phyloP scores from a whole-genome alignment of 2,329 filamentous ascomycete species.

The Hirsutella thompsonii region DNA sequence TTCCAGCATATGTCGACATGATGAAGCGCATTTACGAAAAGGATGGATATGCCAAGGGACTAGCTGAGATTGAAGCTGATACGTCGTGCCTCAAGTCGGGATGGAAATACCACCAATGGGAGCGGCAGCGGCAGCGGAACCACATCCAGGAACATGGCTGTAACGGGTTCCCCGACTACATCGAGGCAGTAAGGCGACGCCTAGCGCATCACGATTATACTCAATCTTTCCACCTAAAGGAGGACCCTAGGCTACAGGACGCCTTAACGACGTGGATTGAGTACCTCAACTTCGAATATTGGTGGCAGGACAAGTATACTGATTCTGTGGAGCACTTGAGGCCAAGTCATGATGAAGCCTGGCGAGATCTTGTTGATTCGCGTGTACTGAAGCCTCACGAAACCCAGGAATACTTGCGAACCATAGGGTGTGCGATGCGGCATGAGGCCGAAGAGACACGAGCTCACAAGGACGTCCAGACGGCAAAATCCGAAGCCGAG shows the following conservation, averaged over 20 bases:
- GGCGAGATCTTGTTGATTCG: neutral
- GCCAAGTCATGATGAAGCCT: neutral
- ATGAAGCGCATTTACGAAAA: neutral
- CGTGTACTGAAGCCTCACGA: neutral
- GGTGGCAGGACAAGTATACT: slow-evolving; percentile 7
- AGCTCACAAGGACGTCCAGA: neutral
- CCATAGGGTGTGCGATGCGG: neutral
- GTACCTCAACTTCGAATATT: slow-evolving; percentile 16
- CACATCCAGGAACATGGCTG: neutral
- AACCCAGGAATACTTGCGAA: neutral
- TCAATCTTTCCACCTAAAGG: slow-evolving; percentile 13
- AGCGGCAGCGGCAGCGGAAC: neutral
- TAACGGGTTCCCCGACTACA: neutral
- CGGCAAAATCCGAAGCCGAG: neutral
- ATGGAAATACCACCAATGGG: neutral
- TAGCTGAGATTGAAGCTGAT: neutral
- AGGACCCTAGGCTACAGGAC: slow-evolving; percentile 15
- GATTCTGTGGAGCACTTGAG: neutral
- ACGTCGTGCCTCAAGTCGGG: neutral
- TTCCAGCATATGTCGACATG: neutral
- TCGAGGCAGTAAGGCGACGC: slow-evolving; percentile 8
- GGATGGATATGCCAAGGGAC: neutral
- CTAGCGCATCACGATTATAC: slow-evolving; percentile 14
- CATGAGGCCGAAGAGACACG: neutral
- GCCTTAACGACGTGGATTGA: slow-evolving; percentile 22